Base-by-base conservation (phyloP, 208 protist genomes). In the Endotrypanum monterogeii region DNA sequence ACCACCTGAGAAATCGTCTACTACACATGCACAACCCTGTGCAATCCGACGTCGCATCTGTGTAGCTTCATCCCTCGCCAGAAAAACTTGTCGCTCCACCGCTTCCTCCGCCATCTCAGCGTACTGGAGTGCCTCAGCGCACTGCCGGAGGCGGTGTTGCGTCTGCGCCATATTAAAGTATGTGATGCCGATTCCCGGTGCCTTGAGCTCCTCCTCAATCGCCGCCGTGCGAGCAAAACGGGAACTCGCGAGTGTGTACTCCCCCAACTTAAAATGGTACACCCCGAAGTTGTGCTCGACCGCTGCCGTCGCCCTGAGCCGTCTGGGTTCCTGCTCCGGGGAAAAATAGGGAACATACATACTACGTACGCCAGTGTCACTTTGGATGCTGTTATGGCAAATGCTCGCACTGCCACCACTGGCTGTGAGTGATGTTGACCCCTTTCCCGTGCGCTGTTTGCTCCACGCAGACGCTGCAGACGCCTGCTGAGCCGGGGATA, bases 221-320 rank as follows among this genome's bases (percentile, higher is more conserved):
- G 79, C 67, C 44, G 91, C 80, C 16, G 89, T 80, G 25, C 78
- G 74, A 8, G 52, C 48, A 6, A 96, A 76, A 35, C 84, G 87
- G 25, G 79, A 67, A n/a, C 37, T 73, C 5, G 92, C 89, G 28
- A 91, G 68, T 28, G 79, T 78, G 74, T 93, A 94, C 80, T 96
- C 89, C 11, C 74, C 79, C 28, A 96, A 81, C 55, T 91, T 84
- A 67, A 90, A 94, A 71, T 96, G 92, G 66, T 96, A 96, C 9
- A 96, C 76, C 9, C 92, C 92, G 72, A 91, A 76, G 80, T 96
- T 96, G 82, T 96, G 93, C 30, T 88, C 80, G 20, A 91, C 70
- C 35, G 83, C 71, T 32, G 87, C 89, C 16, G 76, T 71, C 0
- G 82, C 83, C 67, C 62, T 63, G 35, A 84, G 82, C 6, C 88